Evolutionary conservation across 2,329 filamentous ascomycete species (phyloP).

Genomic region (Diaporthe velutina): DNA sequence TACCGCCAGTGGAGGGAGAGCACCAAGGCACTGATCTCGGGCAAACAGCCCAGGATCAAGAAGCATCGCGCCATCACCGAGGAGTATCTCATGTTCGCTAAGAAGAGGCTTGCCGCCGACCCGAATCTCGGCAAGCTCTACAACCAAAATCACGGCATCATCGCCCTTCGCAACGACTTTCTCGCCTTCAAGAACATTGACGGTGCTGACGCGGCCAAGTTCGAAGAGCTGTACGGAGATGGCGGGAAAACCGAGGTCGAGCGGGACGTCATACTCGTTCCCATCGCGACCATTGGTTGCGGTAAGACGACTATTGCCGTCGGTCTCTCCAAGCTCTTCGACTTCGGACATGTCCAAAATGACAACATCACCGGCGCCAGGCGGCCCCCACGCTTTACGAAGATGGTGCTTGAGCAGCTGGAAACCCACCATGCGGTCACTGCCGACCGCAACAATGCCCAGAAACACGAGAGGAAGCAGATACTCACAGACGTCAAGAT

Average conservation of each 20-base stretch:
- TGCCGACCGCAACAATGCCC: slow-evolving; percentile 95
- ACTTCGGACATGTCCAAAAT: slow-evolving; percentile 95
- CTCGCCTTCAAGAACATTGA: slow-evolving; percentile 85
- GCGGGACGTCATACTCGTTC: slow-evolving; percentile 83
- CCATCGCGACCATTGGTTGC: slow-evolving; percentile 93
- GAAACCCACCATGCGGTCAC: slow-evolving; percentile 79
- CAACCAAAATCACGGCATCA: slow-evolving; percentile 93
- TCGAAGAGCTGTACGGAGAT: slow-evolving; percentile 72
- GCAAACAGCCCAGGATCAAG: slow-evolving; percentile 80
- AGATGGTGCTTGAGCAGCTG: slow-evolving; percentile 75
- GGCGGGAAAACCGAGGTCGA: slow-evolving; percentile 67
- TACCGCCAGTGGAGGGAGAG: slow-evolving; percentile 99
- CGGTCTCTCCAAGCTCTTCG: slow-evolving; percentile 84
- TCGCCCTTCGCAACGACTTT: slow-evolving; percentile 89
- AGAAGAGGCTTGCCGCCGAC: slow-evolving; percentile 77
- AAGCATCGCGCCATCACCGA: slow-evolving; percentile 93
- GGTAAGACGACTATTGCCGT: slow-evolving; percentile 95
- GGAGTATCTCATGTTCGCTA: slow-evolving; percentile 88
- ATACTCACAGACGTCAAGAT: slow-evolving; percentile 82
- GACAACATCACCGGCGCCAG: slow-evolving; percentile 88
- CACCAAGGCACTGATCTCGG: slow-evolving; percentile 88
- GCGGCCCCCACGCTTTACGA: slow-evolving; percentile 83
- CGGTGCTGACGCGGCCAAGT: slow-evolving; percentile 87
- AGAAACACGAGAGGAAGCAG: slow-evolving; percentile 88
- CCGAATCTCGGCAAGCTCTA: slow-evolving; percentile 78